Base-by-base conservation (phyloP, 2,329 filamentous ascomycete genomes). In the Pseudocercospora cruenta region DNA sequence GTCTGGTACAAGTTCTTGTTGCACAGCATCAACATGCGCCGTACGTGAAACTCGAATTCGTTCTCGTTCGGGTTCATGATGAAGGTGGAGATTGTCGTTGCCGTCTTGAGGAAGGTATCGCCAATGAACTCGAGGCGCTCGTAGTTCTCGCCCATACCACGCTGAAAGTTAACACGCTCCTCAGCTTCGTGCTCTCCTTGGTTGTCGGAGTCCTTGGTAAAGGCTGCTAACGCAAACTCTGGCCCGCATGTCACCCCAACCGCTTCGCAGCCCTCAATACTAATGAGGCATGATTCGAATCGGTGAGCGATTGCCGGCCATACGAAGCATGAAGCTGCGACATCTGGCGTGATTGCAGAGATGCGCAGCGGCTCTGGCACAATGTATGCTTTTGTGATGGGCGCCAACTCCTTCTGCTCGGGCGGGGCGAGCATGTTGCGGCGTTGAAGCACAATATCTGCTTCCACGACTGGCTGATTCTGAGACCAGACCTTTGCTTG, bases 31-130 rank as follows among this genome's bases (percentile, higher is more conserved):
- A 90, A 76, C 94, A 98, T 98, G 16, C 95, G 89, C 71, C 93
- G 90, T 7, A 96, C 91, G 74, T 99, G 95, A 72, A 92, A 95
- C 63, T 92, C 88, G 58, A 90, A 96, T 75, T 99, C 95, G 70
- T 93, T 88, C 67, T 91, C 88, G 57, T 91, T 86, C 0, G 93
- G 92, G 21, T 91, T 88, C 28, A 88, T 85, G 0, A 90, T 90
- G 75, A 91, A 98, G 0, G 96, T 83, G 0, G 93, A 89, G 61
- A 99, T 93, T 0, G 94, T 94, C 0, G 94, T 97, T 10, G 92
- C 92, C 89, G 97, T 94, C 79, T 99, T 99, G 66, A 99, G 84
- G 74, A 97, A 97, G 36, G 90, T 91, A 77, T 99, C 95, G 0
- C 95, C 95, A 1, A 98, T 84, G 66, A 97, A 96, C 74, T 99